Base-by-base conservation (phyloP, 2,329 filamentous ascomycete genomes). In the Ramichloridium luteum region DNA sequence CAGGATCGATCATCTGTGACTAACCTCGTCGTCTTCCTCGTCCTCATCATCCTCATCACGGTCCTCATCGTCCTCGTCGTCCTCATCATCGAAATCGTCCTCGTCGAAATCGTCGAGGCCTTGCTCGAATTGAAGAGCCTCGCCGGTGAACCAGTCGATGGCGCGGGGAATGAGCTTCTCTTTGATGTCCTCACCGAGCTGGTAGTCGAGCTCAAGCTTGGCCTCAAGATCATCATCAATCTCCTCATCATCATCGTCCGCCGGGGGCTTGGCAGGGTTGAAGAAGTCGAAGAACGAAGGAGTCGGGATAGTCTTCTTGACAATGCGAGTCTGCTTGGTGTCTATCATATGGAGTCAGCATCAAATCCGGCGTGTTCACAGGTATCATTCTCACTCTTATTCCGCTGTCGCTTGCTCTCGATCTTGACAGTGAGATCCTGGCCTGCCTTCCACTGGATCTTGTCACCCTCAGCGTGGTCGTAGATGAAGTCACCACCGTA, bases 401-500 rank as follows among this genome's bases (percentile, higher is more conserved):
- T 98, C 44, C 90, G 76, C 68, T 98, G 90, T 72, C 98, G 98
- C 76, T 98, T 98, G 71, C 84, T 92, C 71, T 98, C 90, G 39
- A 96, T 68, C 47, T 83, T 79, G 45, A 96, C 81, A 27, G 90
- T 98, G 49, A 98, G 68, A 55, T 98, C 90, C 62, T 93, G 85
- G 51, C 80, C 80, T 6, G 77, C 66, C 65, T 93, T 90, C 90
- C 90, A 98, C 49, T 94, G 80, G 53, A 98, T 93, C 71, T 93
- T 90, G 59, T 93, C 83, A 44, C 92, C 90, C 60, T 98, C 88
- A 36, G 92, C 90, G 57, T 98, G 90, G 58, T 98, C 90, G 58
- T 98, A 98, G 62, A 98, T 96, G 65, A 96, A 98, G 61, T 98
- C 92, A 47, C 90, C 92, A 48, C 88, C 90, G 54, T 98, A 98